Evolutionary conservation across 805 yeast species (phyloP), one percentile per base, ranked within the genome.

Genomic region (Debaryomyces maramus): DNA sequence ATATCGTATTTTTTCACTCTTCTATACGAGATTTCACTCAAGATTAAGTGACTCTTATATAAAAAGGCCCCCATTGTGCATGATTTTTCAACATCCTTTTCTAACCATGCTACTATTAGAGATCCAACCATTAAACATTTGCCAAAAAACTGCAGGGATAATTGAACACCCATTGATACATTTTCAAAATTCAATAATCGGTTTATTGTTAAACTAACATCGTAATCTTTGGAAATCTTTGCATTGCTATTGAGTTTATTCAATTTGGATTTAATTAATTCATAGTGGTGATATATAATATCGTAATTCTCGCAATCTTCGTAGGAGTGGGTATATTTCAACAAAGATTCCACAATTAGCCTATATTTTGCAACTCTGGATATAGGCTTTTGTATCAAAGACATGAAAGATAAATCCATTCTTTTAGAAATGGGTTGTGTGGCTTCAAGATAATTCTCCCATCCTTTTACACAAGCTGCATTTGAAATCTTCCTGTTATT

Each of bases 301-400:
- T 41, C 15, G 34, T 46, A 39, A 27, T 46, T 44, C 2, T 38
- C 35, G 8, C 44, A 47, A 34, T 46, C 48, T 15, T 48, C 52
- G n/a, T 43, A 38, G 13, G 28, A 21, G 13, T 23, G 32, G 20
- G 65, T 53, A 31, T 60, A 50, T 26, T 67, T 63, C 6, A 54
- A 38, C 28, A 74, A 46, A 1, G 74, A 60, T 21, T 73, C 75
- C n/a, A 77, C 46, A n/a, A 80, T 65, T 24, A 80, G 58, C 39
- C 70, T 65, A 50, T 80, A 79, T 46, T 77, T 76, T 3, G 72
- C 56, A 6, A 75, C 60, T 45, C 85, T 56, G 29, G 72, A 56
- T 8, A 77, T 63, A 3, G 86, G 85, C 55, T 69, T 71, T 48
- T 78, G 81, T 20, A 77, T 56, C 45, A 80, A 62, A 0, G 84